Evolutionary conservation across 257 asterid species (phyloP), one percentile per base, ranked within the genome.

Genomic region (Ilex asprella): DNA sequence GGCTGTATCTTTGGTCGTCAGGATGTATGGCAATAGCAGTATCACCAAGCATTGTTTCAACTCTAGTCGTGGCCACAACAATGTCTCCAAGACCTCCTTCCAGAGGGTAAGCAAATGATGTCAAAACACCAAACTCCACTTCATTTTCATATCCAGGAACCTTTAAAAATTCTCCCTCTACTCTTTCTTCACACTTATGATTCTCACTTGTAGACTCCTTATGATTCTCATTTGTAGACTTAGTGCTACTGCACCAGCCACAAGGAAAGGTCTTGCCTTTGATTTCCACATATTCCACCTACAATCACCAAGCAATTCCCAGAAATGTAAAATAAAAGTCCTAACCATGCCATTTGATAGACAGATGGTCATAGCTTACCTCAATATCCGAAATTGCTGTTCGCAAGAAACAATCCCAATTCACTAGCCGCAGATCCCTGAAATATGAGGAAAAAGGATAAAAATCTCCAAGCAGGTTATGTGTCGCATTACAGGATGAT

Each of bases 361-460:
- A 35, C 53, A 47, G 58, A 63, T 29, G 47, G 58, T 2, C 59
- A 55, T 61, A 58, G 35, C 73, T 60, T 63, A 92, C 99, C 93
- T 92, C 99, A 60, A 92, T 83, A 69, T 92, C 99, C 59, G 99
- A 92, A 78, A 92, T 92, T 54, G 99, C 99, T 13, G 99, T 92
- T 39, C 86, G 80, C 86, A 89, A 69, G 60, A 81, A 81, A 75
- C 95, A 86, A 70, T 87, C 97, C 99, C 99, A 92, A 75, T 92
- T 91, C 78, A 92, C 99, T 58, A 92, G 83, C 30, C 97, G 96
- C 27, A 78, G 76, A 74, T 83, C 97, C 83, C 99, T 92, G 58
- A 57, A 53, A 66, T 66, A 50, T 62, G 70, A 72, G 55, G 47
- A 39, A 60, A 41, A 47, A 69, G 8, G 41, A 35, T 35, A 35